Evolutionary conservation across 345 rosid species (phyloP).

Genomic region (Pugionium dolabratum): DNA sequence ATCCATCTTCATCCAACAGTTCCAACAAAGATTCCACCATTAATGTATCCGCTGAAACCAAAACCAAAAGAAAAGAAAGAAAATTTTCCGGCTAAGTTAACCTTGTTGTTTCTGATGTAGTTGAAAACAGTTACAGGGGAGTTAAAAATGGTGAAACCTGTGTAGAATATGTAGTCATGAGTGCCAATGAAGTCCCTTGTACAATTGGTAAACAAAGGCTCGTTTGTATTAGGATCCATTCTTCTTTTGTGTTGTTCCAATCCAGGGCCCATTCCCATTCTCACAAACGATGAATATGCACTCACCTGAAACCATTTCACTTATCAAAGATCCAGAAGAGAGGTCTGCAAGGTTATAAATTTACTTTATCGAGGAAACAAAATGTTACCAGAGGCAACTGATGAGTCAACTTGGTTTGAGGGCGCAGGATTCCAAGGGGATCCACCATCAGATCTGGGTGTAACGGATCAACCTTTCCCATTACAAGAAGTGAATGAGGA

Average conservation of each 20-base stretch:
- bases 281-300: conserved; percentile 92
- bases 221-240: conserved; percentile 84
- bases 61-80: conserved; percentile 5
- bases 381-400: conserved; percentile 86
- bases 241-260: conserved; percentile 80
- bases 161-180: conserved; percentile 90
- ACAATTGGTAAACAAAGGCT: conserved; percentile 93
- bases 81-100: background rate
- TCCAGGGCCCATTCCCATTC: conserved; percentile 57
- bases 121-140: conserved; percentile 12
- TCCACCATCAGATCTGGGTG: conserved; percentile 84
- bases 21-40: conserved; percentile 92
- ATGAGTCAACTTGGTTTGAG: conserved; percentile 83
- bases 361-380: background rate
- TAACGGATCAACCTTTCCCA: conserved; percentile 81
- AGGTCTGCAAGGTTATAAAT: background rate
- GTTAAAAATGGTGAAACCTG: conserved; percentile 50
- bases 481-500: conserved; percentile 91
- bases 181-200: conserved; percentile 95
- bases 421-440: conserved; percentile 85
- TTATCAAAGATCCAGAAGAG: background rate
- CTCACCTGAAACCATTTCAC: conserved; percentile 66
- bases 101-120: background rate
- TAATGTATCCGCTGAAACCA: conserved; percentile 79
- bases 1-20: conserved; percentile 95